phyloP scores from a whole-genome alignment of 2,329 filamentous ascomycete species.

The Beauveria varroae region DNA sequence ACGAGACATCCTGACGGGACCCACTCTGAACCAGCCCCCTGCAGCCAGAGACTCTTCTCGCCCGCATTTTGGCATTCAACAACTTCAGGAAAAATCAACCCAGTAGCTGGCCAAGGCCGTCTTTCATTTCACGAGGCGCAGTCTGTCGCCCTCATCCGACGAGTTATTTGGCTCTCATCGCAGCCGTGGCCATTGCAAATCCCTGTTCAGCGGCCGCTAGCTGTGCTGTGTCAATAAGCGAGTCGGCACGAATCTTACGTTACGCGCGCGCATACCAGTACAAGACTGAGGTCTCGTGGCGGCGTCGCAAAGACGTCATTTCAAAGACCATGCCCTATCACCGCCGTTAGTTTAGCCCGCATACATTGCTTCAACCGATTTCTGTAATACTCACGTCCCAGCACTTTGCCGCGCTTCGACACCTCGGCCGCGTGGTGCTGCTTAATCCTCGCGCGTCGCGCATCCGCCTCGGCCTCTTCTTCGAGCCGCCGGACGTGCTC shows the following conservation, averaged over 20 bases:
- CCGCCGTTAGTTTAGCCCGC: not conserved
- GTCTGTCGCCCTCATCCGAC: too few species aligned
- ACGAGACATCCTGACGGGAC: too few species aligned
- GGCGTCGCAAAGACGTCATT: not conserved
- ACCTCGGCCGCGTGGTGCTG: constrained; percentile 57
- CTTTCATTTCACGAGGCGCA: too few species aligned
- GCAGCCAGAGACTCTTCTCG: too few species aligned
- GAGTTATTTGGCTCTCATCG: too few species aligned
- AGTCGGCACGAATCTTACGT: not conserved
- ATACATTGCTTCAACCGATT: not conserved
- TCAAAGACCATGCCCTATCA: constrained; percentile 2
- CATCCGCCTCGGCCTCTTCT: constrained; percentile 58
- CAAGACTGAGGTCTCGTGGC: not conserved
- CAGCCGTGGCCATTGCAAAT: too few species aligned
- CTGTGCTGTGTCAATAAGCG: not conserved
- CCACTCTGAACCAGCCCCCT: too few species aligned
- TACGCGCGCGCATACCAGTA: not conserved
- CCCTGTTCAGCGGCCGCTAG: too few species aligned
- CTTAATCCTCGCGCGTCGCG: constrained; percentile 60
- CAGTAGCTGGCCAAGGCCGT: too few species aligned
- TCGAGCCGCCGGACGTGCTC: constrained; percentile 58
- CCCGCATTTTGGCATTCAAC: too few species aligned
- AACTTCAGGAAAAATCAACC: too few species aligned
- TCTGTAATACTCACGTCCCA: constrained; percentile 52
- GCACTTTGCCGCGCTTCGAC: constrained; percentile 60